These are phyloP conservation scores for Harrya chromipes DNA, from an alignment of 768 basidiomycete species.

Conservation along the genomic window DNA sequence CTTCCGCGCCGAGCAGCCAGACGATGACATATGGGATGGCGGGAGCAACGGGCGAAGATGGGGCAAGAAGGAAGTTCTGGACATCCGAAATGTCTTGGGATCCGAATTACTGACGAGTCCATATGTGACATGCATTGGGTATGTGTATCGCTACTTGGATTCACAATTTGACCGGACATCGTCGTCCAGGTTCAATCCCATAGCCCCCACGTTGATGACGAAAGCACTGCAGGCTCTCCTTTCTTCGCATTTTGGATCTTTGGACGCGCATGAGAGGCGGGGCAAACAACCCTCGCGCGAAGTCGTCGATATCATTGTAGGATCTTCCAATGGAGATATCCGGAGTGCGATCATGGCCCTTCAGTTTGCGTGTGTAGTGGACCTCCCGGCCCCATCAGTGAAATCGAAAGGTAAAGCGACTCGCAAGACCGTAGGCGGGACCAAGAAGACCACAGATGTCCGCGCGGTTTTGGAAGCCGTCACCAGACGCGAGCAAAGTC, in stretches of 20 bases:
- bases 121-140: constrained; percentile 81
- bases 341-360: constrained; percentile 91
- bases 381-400: constrained; percentile 19
- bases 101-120: constrained; percentile 65
- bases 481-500: constrained; percentile 78
- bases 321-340: constrained; percentile 86
- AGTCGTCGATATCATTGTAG: constrained; percentile 70
- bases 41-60: constrained; percentile 41
- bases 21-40: constrained; percentile 48
- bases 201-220: constrained; percentile 81
- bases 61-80: constrained; percentile 53
- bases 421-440: constrained; percentile 27
- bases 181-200: constrained; percentile 76
- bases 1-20: constrained; percentile 59
- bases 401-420: constrained; percentile 28
- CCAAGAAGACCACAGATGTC: constrained; percentile 15
- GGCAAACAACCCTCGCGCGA: constrained; percentile 54
- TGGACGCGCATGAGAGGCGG: constrained; percentile 4
- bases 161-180: constrained; percentile 1
- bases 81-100: constrained; percentile 70
- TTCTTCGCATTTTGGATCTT: constrained; percentile 42
- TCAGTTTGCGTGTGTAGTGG: constrained; percentile 72
- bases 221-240: constrained; percentile 70
- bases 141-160: constrained; percentile 23
- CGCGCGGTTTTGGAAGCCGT: constrained; percentile 63